phyloP scores from a whole-genome alignment of 2,329 filamentous ascomycete species.

The Phaeophleospora eucalypticola region DNA sequence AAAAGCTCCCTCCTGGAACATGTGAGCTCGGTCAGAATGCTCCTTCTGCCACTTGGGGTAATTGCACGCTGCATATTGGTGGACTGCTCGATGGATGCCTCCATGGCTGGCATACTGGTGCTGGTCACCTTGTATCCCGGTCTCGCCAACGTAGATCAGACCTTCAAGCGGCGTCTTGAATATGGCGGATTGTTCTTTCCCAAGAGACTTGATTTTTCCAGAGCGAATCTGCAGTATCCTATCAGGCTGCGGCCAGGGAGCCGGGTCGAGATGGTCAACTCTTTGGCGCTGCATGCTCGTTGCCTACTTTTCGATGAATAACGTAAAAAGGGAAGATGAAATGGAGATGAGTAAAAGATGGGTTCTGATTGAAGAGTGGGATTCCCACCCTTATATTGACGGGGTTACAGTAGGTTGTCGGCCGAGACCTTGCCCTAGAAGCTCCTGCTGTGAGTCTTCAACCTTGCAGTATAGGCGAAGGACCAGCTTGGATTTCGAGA shows the following conservation, averaged over 20 bases:
- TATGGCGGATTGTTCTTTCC: slow-evolving; percentile 11
- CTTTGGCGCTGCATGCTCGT: too few species aligned
- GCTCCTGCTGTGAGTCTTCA: too few species aligned
- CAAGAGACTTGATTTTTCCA: slow-evolving; percentile 9
- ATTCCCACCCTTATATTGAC: too few species aligned
- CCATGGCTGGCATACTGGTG: slow-evolving; percentile 60
- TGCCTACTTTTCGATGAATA: too few species aligned
- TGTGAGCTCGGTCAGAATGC: slow-evolving; percentile 45
- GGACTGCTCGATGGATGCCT: slow-evolving; percentile 57
- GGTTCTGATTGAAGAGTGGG: too few species aligned
- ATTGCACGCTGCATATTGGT: slow-evolving; percentile 55
- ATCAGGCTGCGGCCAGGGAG: slow-evolving; percentile 6
- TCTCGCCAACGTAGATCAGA: slow-evolving; percentile 41
- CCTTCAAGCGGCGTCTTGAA: slow-evolving; percentile 41
- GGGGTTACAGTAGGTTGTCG: too few species aligned
- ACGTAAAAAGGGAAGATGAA: too few species aligned
- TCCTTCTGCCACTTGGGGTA: slow-evolving; percentile 52
- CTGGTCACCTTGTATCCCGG: slow-evolving; percentile 55
- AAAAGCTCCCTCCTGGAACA: slow-evolving; percentile 54
- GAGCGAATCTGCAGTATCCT: slow-evolving; percentile 14
- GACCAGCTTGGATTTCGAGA: too few species aligned
- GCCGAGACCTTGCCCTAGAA: too few species aligned
- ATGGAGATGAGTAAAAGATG: too few species aligned
- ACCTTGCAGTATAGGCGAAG: too few species aligned
- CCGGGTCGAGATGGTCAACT: too few species aligned